These are phyloP conservation scores for Candida incommunis DNA, from an alignment of 805 yeast genomes.

Conservation along the genomic window DNA sequence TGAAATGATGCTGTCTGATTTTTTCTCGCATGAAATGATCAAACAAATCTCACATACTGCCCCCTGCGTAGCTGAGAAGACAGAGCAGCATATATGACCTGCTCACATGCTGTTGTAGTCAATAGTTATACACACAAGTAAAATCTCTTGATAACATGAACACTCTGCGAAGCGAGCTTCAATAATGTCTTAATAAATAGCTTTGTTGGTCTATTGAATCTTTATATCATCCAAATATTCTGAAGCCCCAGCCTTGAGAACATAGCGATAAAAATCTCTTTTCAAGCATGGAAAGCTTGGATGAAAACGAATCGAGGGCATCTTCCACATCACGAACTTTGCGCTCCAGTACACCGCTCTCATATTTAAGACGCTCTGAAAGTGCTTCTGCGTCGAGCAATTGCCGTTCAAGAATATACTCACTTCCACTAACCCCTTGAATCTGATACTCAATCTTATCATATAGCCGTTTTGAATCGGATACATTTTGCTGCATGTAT, in stretches of 20 bases:
- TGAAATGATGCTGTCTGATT: too few relatives aligned
- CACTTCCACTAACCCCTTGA: neutral
- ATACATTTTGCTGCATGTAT: neutral
- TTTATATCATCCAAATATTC: neutral
- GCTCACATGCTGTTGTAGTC: too few relatives aligned
- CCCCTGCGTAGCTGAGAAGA: too few relatives aligned
- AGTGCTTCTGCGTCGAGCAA: slow-evolving; percentile 14
- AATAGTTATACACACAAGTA: too few relatives aligned
- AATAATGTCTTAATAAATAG: neutral
- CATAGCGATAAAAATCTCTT: neutral
- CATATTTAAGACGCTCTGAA: slow-evolving; percentile 8
- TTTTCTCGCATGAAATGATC: too few relatives aligned
- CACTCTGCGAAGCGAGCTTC: too few relatives aligned
- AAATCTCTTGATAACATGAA: too few relatives aligned
- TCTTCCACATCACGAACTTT: neutral
- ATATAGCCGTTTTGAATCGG: neutral
- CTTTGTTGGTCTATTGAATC: neutral
- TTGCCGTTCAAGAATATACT: slow-evolving; percentile 3
- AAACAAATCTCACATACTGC: too few relatives aligned
- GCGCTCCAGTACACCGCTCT: neutral
- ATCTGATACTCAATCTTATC: slow-evolving; percentile 2
- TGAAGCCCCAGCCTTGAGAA: neutral
- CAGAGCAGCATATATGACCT: too few relatives aligned
- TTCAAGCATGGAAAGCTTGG: neutral
- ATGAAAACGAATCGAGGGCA: neutral